Evolutionary conservation across 2,329 filamentous ascomycete genomes (phyloP).

Genomic region (Claviceps maximensis): DNA sequence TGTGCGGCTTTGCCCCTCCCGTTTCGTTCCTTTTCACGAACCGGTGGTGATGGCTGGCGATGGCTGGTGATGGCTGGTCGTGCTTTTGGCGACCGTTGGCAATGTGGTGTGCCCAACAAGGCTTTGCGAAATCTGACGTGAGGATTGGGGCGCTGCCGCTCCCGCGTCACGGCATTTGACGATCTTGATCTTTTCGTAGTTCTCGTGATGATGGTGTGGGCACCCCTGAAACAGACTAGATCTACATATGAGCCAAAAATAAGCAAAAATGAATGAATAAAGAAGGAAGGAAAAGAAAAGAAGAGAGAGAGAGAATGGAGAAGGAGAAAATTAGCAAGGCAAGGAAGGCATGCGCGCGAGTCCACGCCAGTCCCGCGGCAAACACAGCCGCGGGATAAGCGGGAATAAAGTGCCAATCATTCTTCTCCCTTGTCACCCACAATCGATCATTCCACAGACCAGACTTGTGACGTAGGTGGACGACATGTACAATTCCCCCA

Average conservation of each 20-base stretch:
- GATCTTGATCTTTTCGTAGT: background rate
- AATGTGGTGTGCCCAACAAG: background rate
- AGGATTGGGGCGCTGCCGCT: background rate
- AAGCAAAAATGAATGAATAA: too few relatives aligned
- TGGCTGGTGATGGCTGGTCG: background rate
- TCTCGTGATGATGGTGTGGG: background rate
- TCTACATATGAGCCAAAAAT: too few relatives aligned
- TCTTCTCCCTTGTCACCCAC: background rate
- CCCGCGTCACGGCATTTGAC: background rate
- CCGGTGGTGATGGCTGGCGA: background rate
- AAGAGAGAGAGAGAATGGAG: too few relatives aligned
- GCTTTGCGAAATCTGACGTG: background rate
- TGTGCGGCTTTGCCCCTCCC: too few relatives aligned
- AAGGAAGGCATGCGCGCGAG: too few relatives aligned
- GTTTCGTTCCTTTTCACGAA: too few relatives aligned
- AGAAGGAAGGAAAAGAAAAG: background rate
- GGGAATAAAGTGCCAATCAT: background rate
- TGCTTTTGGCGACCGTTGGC: background rate
- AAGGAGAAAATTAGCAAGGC: too few relatives aligned
- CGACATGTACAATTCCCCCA: background rate
- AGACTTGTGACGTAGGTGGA: background rate
- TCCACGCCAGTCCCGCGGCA: too few relatives aligned
- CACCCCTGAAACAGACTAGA: background rate
- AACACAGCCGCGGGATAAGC: too few relatives aligned
- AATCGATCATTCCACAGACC: background rate